Percentiles rank a stretch among this genome's conserved stretches.
Conservation (phyloP, 2,329 filamentous ascomycete species). For the Clonostachys rosea region DNA sequence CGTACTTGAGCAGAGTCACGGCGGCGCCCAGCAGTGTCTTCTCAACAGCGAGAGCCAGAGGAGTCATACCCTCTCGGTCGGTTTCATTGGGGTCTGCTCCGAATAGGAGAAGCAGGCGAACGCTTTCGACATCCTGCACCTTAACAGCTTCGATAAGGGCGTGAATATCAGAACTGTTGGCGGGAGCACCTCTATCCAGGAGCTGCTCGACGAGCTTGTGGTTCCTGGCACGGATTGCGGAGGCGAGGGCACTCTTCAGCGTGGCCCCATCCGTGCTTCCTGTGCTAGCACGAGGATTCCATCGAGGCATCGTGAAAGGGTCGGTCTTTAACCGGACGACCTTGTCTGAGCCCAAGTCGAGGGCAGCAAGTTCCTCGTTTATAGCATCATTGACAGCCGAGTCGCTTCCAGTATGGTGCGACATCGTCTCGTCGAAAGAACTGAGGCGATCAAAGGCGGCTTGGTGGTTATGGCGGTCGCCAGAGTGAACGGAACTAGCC, state of each 20-base stretch:
- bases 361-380: conserved; percentile 23
- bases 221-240: conserved; percentile 52
- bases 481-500: conserved; percentile 20
- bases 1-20: conserved; percentile 58
- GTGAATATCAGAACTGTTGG: conserved; percentile 37
- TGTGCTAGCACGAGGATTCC: conserved; percentile 40
- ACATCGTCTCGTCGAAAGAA: conserved; percentile 18
- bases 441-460: conserved; percentile 17
- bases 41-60: conserved; percentile 45
- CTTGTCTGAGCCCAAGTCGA: conserved; percentile 31
- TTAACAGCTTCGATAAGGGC: conserved; percentile 48
- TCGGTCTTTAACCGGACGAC: conserved; percentile 46
- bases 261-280: conserved; percentile 33
- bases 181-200: conserved; percentile 51
- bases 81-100: conserved; percentile 50
- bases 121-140: conserved; percentile 44
- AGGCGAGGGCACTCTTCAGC: conserved; percentile 41
- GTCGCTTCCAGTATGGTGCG: conserved; percentile 14
- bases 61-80: conserved; percentile 43
- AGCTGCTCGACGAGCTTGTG: conserved; percentile 52
- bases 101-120: conserved; percentile 51
- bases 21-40: conserved; percentile 51
- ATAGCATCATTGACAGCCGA: conserved; percentile 11
- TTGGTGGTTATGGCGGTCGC: conserved; percentile 18
- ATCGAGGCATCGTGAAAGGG: conserved; percentile 44